Percentiles rank a stretch among this genome's conserved stretches.
phyloP scores from a whole-genome alignment of 768 basidiomycete genomes.

The Termitomyces sp. region DNA sequence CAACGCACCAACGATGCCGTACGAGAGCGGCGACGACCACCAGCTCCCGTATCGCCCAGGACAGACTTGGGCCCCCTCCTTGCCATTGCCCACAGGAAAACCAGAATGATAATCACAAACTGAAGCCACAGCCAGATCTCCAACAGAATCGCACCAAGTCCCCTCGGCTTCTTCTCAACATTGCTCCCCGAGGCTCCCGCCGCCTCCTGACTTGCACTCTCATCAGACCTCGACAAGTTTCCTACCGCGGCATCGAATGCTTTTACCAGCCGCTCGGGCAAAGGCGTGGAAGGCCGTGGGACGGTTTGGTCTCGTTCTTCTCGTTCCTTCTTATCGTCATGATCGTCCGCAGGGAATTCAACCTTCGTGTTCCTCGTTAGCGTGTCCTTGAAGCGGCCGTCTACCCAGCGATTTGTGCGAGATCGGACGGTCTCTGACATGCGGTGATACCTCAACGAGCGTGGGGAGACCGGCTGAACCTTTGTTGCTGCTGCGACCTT shows the following conservation, averaged over 20 bases:
- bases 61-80: conserved; percentile 71
- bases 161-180: conserved; percentile 17
- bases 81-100: conserved; percentile 82
- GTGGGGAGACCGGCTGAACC: conserved; percentile 11
- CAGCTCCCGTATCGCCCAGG: conserved; percentile 37
- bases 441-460: conserved; percentile 31
- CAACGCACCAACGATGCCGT: conserved; percentile 12
- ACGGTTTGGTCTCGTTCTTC: conserved; percentile 1
- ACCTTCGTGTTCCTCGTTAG: conserved; percentile 10
- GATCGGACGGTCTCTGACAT: conserved; percentile 53
- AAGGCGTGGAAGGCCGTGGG: conserved; percentile 19
- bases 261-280: conserved; percentile 37
- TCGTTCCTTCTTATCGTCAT: neutral
- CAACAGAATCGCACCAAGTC: conserved; percentile 45
- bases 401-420: conserved; percentile 58
- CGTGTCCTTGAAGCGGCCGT: conserved; percentile 45
- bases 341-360: neutral
- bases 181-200: conserved; percentile 4
- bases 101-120: conserved; percentile 67
- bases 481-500: conserved; percentile 14
- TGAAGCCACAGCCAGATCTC: conserved; percentile 87
- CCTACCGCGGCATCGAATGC: conserved; percentile 46
- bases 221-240: conserved; percentile 16
- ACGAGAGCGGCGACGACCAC: conserved; percentile 19
- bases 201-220: conserved; percentile 2